phyloP scores from a whole-genome alignment of 192 early-diverging fungal species.

The Geosiphon pyriformis region DNA sequence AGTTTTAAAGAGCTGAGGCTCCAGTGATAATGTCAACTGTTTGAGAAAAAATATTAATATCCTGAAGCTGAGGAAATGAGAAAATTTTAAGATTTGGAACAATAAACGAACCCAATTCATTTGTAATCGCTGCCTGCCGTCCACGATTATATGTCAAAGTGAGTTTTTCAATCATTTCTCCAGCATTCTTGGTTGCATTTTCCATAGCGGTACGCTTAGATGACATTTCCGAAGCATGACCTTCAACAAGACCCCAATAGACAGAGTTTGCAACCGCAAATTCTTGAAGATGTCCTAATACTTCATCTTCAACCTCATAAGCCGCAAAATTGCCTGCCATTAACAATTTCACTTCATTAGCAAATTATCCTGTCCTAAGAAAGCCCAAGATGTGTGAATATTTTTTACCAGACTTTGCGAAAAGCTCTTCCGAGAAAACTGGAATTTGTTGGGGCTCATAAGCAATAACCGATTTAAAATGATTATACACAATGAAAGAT shows the following conservation, averaged over 20 bases:
- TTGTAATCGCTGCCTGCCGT: conserved; percentile 97
- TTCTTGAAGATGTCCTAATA: conserved; percentile 84
- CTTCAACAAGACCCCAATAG: conserved; percentile 95
- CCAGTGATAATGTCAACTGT: conserved; percentile 92
- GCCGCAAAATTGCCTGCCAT: conserved; percentile 70
- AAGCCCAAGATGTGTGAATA: not conserved
- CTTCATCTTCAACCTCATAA: conserved; percentile 88
- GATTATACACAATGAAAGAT: conserved; percentile 86
- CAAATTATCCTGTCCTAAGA: not conserved
- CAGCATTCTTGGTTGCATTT: conserved; percentile 99
- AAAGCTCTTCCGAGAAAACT: conserved; percentile 58
- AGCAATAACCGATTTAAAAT: conserved; percentile 89
- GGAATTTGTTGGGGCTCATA: conserved; percentile 75
- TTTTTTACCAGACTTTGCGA: conserved; percentile 62
- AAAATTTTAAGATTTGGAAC: not conserved
- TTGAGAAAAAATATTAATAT: conserved; percentile 20
- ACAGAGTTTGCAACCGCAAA: conserved; percentile 91
- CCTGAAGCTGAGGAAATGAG: not conserved
- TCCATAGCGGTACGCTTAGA: conserved; percentile 99
- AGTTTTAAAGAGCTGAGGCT: conserved; percentile 79
- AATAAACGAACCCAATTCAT: conserved; percentile 62
- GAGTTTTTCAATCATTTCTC: conserved; percentile 94
- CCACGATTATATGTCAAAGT: conserved; percentile 96
- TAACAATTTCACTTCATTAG: not conserved
- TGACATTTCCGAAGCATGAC: conserved; percentile 92